A percentile compares a stretch with the other conserved stretches of the same genome.
phyloP scores from a whole-genome alignment of 2,329 filamentous ascomycete genomes.

The Nemania abortiva region DNA sequence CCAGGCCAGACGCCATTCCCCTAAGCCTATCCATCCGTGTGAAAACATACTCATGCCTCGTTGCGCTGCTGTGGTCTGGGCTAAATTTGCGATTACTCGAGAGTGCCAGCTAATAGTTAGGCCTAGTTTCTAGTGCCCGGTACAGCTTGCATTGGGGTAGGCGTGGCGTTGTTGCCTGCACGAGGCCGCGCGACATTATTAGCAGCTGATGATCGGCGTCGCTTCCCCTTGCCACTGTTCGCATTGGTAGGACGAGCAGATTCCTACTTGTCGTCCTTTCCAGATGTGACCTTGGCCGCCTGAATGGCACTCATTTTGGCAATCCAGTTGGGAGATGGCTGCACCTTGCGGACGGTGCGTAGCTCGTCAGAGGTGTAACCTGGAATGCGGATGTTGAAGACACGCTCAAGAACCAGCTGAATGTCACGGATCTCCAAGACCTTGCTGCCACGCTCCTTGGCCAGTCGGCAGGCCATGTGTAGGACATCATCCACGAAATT shows the following conservation, averaged over 20 bases:
- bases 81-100: background rate
- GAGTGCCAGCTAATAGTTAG: background rate
- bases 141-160: background rate
- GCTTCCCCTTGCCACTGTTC: constrained; percentile 22
- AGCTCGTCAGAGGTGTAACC: constrained; percentile 96
- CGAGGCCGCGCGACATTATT: background rate
- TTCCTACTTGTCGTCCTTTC: constrained; percentile 65
- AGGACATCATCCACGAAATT: constrained; percentile 95
- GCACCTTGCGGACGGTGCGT: constrained; percentile 91
- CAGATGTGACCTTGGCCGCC: constrained; percentile 84
- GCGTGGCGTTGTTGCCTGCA: background rate
- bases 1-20: constrained; percentile 21
- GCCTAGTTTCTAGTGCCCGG: background rate
- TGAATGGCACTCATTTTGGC: constrained; percentile 98
- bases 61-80: background rate
- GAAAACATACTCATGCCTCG: constrained; percentile 10
- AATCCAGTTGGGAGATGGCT: constrained; percentile 89
- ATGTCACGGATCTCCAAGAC: constrained; percentile 90
- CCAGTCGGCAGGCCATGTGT: constrained; percentile 86
- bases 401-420: constrained; percentile 84
- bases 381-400: constrained; percentile 91
- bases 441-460: constrained; percentile 91
- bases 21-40: background rate
- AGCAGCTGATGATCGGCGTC: constrained; percentile 15
- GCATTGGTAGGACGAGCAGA: constrained; percentile 30